Percentiles rank a stretch among this genome's conserved stretches.
phyloP scores from a whole-genome alignment of 257 asterid genomes.

The Agastache rugosa region DNA sequence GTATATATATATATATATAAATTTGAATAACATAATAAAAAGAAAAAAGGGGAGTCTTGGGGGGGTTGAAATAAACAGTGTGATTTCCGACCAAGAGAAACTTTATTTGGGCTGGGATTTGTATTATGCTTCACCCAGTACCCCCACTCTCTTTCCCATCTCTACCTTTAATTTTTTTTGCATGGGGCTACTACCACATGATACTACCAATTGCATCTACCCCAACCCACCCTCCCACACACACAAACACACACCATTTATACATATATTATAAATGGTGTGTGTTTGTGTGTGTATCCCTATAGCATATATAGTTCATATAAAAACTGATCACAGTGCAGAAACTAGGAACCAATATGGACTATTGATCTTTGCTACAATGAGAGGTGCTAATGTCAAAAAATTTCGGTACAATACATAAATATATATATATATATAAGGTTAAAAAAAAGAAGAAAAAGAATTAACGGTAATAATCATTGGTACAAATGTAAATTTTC shows the following conservation, averaged over 20 bases:
- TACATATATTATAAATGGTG: background rate
- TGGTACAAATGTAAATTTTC: too few relatives aligned
- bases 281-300: too few relatives aligned
- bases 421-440: too few relatives aligned
- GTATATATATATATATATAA: constrained; percentile 2
- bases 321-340: too few relatives aligned
- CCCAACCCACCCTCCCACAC: background rate
- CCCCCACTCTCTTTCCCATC: constrained; percentile 31
- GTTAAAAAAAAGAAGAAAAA: too few relatives aligned
- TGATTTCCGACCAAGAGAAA: constrained; percentile 52
- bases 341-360: too few relatives aligned
- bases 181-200: constrained; percentile 51
- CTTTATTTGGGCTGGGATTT: constrained; percentile 45
- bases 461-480: too few relatives aligned
- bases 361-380: too few relatives aligned
- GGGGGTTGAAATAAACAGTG: constrained; percentile 50
- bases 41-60: constrained; percentile 38
- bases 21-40: constrained; percentile 22
- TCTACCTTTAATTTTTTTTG: constrained; percentile 45
- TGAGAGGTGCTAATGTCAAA: too few relatives aligned
- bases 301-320: too few relatives aligned
- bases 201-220: constrained; percentile 35
- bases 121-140: constrained; percentile 33
- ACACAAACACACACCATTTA: background rate
- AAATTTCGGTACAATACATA: too few relatives aligned